phyloP scores from a whole-genome alignment of 2,329 filamentous ascomycete genomes.

The Thelonectria rubi region DNA sequence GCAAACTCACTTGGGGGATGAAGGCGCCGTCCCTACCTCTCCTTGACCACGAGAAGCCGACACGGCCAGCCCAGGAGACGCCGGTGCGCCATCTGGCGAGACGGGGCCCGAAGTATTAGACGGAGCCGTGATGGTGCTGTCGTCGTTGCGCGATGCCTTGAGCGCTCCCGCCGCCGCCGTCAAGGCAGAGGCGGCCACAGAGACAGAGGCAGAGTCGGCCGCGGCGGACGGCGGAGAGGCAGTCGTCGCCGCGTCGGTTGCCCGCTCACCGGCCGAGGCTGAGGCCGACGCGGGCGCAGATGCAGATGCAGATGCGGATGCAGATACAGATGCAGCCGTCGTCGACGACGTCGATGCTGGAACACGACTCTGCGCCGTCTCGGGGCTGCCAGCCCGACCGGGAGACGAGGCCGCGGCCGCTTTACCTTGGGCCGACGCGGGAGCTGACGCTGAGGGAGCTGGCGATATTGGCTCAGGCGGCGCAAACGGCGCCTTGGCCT shows the following conservation, averaged over 20 bases:
- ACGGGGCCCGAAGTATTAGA: conserved; percentile 27
- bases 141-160: conserved; percentile 15
- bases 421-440: conserved; percentile 32
- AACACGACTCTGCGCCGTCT: conserved; percentile 29
- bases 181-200: background rate
- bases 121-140: conserved; percentile 27
- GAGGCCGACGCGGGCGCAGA: conserved; percentile 22
- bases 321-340: conserved; percentile 15
- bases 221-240: conserved; percentile 10
- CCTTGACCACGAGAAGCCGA: conserved; percentile 8
- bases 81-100: conserved; percentile 30
- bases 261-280: no score
- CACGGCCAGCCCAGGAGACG: conserved; percentile 25
- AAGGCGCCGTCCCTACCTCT: conserved; percentile 10
- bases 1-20: conserved; percentile 24
- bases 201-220: conserved; percentile 2
- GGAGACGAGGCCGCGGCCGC: conserved; percentile 34
- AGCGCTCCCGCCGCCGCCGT: conserved; percentile 14
- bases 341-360: conserved; percentile 25
- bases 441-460: conserved; percentile 36
- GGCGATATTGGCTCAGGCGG: conserved; percentile 42
- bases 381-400: conserved; percentile 35
- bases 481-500: conserved; percentile 39
- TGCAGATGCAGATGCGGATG: conserved; percentile 23
- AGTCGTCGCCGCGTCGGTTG: no score